Percentiles rank a stretch among this genome's conserved stretches.
Conservation (phyloP, 495 filamentous ascomycete genomes). For the Hypoxylon subgilvum region DNA sequence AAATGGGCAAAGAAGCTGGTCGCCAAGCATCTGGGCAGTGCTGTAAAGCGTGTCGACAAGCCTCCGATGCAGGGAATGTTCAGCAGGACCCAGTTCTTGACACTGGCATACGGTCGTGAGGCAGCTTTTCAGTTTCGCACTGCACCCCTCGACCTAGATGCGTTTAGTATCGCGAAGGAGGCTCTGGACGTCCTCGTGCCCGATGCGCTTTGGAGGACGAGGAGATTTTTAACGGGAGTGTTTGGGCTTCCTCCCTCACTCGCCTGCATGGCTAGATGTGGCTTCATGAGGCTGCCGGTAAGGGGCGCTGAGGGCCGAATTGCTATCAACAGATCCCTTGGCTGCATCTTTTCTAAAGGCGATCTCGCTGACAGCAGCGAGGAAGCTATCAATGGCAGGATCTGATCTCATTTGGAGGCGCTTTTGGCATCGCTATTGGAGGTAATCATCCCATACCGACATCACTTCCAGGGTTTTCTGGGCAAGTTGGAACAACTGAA, state of each 20-base stretch:
- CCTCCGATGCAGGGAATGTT: conserved; percentile 45
- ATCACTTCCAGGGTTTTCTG: conserved; percentile 24
- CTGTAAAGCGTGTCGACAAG: conserved; percentile 35
- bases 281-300: conserved; percentile 30
- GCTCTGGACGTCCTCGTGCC: conserved; percentile 37
- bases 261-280: conserved; percentile 40
- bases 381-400: conserved; percentile 34
- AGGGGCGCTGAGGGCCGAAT: conserved; percentile 34
- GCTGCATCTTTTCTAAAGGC: conserved; percentile 35
- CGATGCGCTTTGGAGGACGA: conserved; percentile 37
- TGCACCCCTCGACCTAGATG: conserved; percentile 33
- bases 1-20: conserved; percentile 44
- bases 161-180: conserved; percentile 39
- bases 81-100: conserved; percentile 41
- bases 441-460: conserved; percentile 33
- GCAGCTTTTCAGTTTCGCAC: conserved; percentile 43
- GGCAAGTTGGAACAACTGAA: conserved; percentile 38
- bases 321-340: conserved; percentile 34
- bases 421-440: conserved; percentile 37
- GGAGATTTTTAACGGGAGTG: conserved; percentile 28
- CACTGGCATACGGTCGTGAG: conserved; percentile 38
- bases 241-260: conserved; percentile 41
- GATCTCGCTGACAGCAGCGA: conserved; percentile 32
- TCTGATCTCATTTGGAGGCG: conserved; percentile 39
- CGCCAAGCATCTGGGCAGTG: conserved; percentile 37